These are phyloP conservation scores for Globisporangium takayamanum DNA, from an alignment of 352 stramenopile genomes.

Conservation along the genomic window DNA sequence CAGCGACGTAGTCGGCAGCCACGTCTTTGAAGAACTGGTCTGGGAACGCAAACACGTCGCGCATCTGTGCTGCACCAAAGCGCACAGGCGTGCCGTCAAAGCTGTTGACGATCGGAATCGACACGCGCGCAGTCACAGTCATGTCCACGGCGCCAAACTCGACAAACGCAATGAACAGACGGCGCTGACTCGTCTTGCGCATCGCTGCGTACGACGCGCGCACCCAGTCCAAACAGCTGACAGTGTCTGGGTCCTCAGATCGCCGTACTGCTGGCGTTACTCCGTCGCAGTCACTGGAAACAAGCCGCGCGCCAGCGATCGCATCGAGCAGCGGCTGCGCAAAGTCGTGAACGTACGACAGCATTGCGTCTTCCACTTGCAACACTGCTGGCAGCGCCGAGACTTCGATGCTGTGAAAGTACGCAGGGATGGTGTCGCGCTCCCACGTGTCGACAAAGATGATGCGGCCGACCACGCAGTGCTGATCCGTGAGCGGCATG, in stretches of 20 bases:
- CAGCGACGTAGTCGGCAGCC: constrained; percentile 74
- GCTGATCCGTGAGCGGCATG: constrained; percentile 21
- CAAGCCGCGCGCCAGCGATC: constrained; percentile 8
- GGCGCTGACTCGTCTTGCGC: constrained; percentile 35
- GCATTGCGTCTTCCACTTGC: constrained; percentile 61
- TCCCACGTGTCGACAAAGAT: constrained; percentile 56
- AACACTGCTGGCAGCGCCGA: constrained; percentile 46
- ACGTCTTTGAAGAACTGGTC: constrained; percentile 81
- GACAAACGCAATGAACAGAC: constrained; percentile 58
- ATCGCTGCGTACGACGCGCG: constrained; percentile 11
- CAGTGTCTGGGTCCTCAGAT: background rate
- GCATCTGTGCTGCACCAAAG: constrained; percentile 47
- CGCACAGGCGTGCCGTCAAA: constrained; percentile 72
- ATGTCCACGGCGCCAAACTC: constrained; percentile 50
- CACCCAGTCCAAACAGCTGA: constrained; percentile 2
- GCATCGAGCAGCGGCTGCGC: constrained; percentile 35
- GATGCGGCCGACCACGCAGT: constrained; percentile 37
- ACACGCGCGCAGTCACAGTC: constrained; percentile 70
- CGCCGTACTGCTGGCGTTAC: background rate
- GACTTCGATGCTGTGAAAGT: constrained; percentile 67
- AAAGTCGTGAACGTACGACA: constrained; percentile 40
- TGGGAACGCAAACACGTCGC: constrained; percentile 63
- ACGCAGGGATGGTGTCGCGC: constrained; percentile 34
- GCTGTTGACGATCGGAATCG: constrained; percentile 72
- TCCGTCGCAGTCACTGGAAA: background rate